phyloP scores from a whole-genome alignment of 2,329 filamentous ascomycete species.

The Gaeumannomyces tritici region DNA sequence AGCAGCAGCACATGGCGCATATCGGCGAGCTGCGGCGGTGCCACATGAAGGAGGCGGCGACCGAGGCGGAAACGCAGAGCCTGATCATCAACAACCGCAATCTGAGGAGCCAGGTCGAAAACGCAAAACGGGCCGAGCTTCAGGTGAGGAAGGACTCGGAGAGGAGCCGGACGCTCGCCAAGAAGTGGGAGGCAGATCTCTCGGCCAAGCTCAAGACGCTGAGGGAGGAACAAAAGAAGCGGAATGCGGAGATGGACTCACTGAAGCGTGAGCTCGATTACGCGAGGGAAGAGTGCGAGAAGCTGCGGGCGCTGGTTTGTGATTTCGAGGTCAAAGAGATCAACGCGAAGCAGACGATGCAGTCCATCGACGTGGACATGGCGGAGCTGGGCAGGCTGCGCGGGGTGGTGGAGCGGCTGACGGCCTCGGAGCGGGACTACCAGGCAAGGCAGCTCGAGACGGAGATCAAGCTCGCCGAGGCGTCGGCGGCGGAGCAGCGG shows the following conservation, averaged over 20 bases:
- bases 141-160: constrained; percentile 65
- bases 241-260: constrained; percentile 45
- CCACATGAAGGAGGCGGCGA: constrained; percentile 66
- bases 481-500: constrained; percentile 47
- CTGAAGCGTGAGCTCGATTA: constrained; percentile 49
- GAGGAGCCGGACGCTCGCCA: constrained; percentile 60
- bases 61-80: constrained; percentile 75
- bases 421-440: constrained; percentile 50
- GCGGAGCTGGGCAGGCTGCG: constrained; percentile 52
- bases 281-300: constrained; percentile 50
- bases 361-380: constrained; percentile 51
- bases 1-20: constrained; percentile 72
- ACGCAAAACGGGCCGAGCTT: constrained; percentile 60
- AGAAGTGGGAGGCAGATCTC: constrained; percentile 69
- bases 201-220: constrained; percentile 55
- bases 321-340: constrained; percentile 61
- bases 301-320: constrained; percentile 56
- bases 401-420: constrained; percentile 48
- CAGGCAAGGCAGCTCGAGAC: constrained; percentile 55
- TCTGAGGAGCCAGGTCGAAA: constrained; percentile 62
- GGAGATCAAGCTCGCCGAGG: constrained; percentile 45
- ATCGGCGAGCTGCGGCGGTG: constrained; percentile 70
- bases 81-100: constrained; percentile 67
- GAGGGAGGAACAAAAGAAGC: constrained; percentile 61
- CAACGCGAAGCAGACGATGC: constrained; percentile 51